Conservation (phyloP, 306 rosid genomes). For the Alnus rubra region DNA sequence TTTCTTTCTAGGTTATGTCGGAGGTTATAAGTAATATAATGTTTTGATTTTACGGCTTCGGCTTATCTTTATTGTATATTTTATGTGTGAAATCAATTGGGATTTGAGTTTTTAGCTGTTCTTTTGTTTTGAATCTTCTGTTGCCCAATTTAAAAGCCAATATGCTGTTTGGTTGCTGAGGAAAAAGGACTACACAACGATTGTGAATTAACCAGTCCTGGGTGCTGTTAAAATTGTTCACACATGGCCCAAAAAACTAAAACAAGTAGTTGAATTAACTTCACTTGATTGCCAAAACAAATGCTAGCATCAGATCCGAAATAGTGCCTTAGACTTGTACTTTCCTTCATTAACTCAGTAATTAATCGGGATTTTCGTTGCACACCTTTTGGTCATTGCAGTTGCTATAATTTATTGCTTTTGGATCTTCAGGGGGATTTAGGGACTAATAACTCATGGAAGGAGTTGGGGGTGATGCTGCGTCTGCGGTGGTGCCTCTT, state of each 20-base stretch:
- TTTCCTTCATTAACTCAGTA: neutral
- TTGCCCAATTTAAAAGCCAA: neutral
- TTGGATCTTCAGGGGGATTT: conserved; percentile 21
- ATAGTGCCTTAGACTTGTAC: neutral
- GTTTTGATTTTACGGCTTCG: neutral
- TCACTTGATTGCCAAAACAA: neutral
- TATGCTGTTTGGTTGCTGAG: neutral
- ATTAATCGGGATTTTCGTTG: neutral
- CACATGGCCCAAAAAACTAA: neutral
- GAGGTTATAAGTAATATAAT: no score
- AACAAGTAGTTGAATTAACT: neutral
- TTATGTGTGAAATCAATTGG: neutral
- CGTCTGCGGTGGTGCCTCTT: conserved; percentile 44
- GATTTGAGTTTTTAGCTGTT: neutral
- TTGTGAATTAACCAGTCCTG: neutral
- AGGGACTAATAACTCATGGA: conserved; percentile 41
- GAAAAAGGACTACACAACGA: neutral
- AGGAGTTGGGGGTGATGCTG: conserved; percentile 49
- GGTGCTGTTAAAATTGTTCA: neutral
- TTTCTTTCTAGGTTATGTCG: neutral
- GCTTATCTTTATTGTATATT: neutral
- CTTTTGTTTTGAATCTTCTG: neutral
- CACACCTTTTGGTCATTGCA: neutral
- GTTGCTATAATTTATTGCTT: neutral
- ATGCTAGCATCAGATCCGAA: neutral